These are phyloP conservation scores for Coemansia sp. DNA, from an alignment of 371 early-diverging fungal genomes.

Conservation along the genomic window DNA sequence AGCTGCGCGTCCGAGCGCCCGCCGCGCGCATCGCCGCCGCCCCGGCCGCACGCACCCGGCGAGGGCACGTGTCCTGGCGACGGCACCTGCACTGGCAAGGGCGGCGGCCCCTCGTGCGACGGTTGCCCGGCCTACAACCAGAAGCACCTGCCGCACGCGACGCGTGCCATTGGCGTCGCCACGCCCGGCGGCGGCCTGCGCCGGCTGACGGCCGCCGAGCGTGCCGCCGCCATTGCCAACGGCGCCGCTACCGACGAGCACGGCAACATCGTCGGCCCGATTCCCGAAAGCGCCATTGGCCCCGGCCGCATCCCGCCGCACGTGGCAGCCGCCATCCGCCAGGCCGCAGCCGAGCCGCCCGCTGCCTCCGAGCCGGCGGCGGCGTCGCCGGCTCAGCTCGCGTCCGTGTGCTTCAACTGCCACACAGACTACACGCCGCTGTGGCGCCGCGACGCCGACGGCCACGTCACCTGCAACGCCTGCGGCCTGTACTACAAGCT, in stretches of 20 bases:
- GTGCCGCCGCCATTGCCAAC: slow-evolving; percentile 48
- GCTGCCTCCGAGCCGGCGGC: slow-evolving; percentile 69
- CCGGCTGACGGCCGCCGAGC: slow-evolving; percentile 58
- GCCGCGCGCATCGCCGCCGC: background rate
- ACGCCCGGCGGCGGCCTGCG: slow-evolving; percentile 88
- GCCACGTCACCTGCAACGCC: slow-evolving; percentile 90
- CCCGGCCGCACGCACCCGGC: background rate
- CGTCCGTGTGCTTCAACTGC: slow-evolving; percentile 91
- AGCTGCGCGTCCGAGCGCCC: slow-evolving; percentile 17
- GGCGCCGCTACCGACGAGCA: slow-evolving; percentile 49
- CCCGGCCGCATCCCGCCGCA: slow-evolving; percentile 37
- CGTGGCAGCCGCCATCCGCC: slow-evolving; percentile 36
- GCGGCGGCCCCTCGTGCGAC: slow-evolving; percentile 70
- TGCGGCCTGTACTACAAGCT: slow-evolving; percentile 90
- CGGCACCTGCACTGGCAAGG: slow-evolving; percentile 77
- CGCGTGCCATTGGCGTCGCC: slow-evolving; percentile 49
- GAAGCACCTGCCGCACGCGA: slow-evolving; percentile 56
- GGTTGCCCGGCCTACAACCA: slow-evolving; percentile 81
- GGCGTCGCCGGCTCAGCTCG: slow-evolving; percentile 70
- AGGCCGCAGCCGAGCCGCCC: slow-evolving; percentile 3
- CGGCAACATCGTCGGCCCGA: slow-evolving; percentile 45
- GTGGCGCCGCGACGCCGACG: slow-evolving; percentile 90
- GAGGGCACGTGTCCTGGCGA: slow-evolving; percentile 69
- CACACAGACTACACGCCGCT: slow-evolving; percentile 87
- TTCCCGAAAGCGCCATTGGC: slow-evolving; percentile 39